Base-by-base conservation (phyloP, 2,329 filamentous ascomycete genomes). In the Dothideomycetes sp. region DNA sequence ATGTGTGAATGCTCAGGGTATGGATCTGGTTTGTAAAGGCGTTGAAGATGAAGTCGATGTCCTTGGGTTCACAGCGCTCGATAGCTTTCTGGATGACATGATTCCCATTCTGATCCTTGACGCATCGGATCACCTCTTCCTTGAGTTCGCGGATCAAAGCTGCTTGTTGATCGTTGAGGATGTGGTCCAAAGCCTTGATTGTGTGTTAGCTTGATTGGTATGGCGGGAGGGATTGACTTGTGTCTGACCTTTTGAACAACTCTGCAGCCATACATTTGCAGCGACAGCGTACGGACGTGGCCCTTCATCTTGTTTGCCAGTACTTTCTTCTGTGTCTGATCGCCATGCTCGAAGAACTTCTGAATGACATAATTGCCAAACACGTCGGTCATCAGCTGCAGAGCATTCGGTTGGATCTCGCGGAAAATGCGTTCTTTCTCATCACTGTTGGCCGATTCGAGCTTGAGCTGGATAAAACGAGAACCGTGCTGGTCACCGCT, bases 331-430 rank as follows among this genome's bases (percentile, higher is more conserved):
- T 98, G 91, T 0, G 80, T 74, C 60, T 94, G 88, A 50, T 86
- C 93, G 30, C 91, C 89, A 58, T 96, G 86, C 58, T 96, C 89
- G 46, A 96, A 95, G 56, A 96, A 80, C 59, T 95, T 96, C 55
- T 98, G 91, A 30, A 96, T 88, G 27, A 98, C 91, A 55, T 96
- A 98, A 60, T 98, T 98, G 39, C 91, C 91, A 55, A 95, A 98
- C 0, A 96, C 81, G 58, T 96, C 91, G 34, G 81, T 89, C 86
- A 94, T 95, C 35, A 98, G 67, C 54, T 89, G 86, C 19, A 94
- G 62, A 2, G 82, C 78, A 49, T 98, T 91, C 1, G 79, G 75
- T 50, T 84, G 75, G 34, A 98, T 86, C 59, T 96, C 91, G 1
- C 73, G 70, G 66, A 95, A 96, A 1, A 96, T 75, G 41, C 80